Conservation (phyloP, 352 stramenopile genomes). For the Pseudoperonospora humuli region DNA sequence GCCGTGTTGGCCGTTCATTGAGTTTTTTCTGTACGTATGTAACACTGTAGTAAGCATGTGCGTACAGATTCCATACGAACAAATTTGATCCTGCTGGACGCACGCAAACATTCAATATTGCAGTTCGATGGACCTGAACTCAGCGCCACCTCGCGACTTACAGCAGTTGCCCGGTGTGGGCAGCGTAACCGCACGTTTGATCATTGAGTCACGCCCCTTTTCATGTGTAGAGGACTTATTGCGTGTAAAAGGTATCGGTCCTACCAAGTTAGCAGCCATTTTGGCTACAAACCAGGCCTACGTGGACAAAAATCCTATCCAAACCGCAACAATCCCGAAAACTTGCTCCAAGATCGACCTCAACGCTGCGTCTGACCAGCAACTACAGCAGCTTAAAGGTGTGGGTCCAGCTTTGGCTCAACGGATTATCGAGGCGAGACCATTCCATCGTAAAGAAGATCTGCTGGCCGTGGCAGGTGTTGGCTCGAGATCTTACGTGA, state of each 20-base stretch:
- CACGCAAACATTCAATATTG: constrained; percentile 18
- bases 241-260: constrained; percentile 38
- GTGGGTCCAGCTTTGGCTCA: constrained; percentile 33
- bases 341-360: constrained; percentile 29
- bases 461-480: constrained; percentile 45
- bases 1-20: no score
- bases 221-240: constrained; percentile 26
- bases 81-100: constrained; percentile 27
- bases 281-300: constrained; percentile 13
- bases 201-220: constrained; percentile 44
- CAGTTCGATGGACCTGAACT: constrained; percentile 30
- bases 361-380: constrained; percentile 30
- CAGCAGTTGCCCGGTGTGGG: constrained; percentile 38
- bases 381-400: constrained; percentile 34
- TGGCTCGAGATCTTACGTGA: constrained; percentile 30
- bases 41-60: not conserved
- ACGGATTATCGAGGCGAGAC: constrained; percentile 36
- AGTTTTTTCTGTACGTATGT: no score
- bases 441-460: constrained; percentile 43
- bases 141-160: constrained; percentile 25
- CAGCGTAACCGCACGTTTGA: constrained; percentile 25
- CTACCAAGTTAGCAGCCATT: constrained; percentile 26
- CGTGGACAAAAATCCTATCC: constrained; percentile 10
- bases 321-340: constrained; percentile 2
- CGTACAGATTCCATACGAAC: not conserved